These are phyloP conservation scores for Collybia mongolica DNA, from an alignment of 768 basidiomycete genomes.

Conservation along the genomic window DNA sequence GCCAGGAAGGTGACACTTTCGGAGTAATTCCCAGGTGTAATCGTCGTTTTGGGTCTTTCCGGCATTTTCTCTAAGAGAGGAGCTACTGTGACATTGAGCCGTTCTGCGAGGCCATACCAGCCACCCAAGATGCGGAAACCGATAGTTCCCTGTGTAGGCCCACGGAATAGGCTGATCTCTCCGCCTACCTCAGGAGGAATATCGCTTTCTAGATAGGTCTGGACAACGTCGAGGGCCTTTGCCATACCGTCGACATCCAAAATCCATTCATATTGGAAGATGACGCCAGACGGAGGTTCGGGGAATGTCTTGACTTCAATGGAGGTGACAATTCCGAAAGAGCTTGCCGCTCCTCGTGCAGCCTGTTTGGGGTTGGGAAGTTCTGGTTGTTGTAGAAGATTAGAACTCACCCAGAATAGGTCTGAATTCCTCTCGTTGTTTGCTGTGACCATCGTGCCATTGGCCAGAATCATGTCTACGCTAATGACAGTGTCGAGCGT, in stretches of 20 bases:
- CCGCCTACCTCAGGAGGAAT: conserved; percentile 33
- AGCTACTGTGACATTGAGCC: conserved; percentile 7
- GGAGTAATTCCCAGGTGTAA: conserved; percentile 16
- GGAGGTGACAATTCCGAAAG: conserved; percentile 19
- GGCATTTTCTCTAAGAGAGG: conserved; percentile 16
- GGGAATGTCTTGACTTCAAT: conserved; percentile 15
- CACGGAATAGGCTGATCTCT: conserved; percentile 22
- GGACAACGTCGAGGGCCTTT: conserved; percentile 29
- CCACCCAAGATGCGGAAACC: conserved; percentile 28
- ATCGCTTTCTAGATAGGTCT: conserved; percentile 29
- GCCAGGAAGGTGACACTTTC: conserved; percentile 10
- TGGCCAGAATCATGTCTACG: conserved; percentile 42
- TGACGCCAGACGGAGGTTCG: conserved; percentile 12
- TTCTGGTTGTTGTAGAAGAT: conserved; percentile 23
- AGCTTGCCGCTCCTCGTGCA: conserved; percentile 12
- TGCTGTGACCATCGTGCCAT: conserved; percentile 39
- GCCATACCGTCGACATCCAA: conserved; percentile 28
- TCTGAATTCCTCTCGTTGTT: conserved; percentile 37
- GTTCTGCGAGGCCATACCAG: conserved; percentile 15
- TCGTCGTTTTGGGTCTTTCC: background rate
- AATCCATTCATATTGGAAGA: conserved; percentile 33
- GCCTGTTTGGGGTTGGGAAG: no score
- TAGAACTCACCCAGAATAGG: conserved; percentile 46
- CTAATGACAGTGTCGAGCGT: conserved; percentile 43
- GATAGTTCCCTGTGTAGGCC: conserved; percentile 25